A percentile compares a stretch with the other conserved stretches of the same genome.
Conservation (phyloP, 2,329 filamentous ascomycete genomes). For the Myriosclerotinia scirpicola region DNA sequence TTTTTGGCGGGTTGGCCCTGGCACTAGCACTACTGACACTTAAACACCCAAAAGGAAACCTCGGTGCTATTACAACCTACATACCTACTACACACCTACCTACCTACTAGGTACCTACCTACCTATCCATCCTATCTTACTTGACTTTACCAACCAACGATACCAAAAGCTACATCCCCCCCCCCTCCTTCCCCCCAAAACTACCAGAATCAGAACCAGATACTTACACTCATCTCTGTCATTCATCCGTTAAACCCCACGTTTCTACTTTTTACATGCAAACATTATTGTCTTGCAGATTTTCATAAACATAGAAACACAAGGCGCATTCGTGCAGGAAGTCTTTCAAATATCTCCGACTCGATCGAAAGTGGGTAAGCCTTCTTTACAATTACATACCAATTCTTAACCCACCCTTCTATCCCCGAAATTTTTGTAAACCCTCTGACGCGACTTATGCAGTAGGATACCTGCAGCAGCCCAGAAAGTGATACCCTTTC, state of each 20-base stretch:
- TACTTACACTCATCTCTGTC: neutral
- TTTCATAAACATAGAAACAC: constrained; percentile 23
- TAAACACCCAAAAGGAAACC: neutral
- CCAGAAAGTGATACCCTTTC: constrained; percentile 25
- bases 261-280: constrained; percentile 17
- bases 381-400: constrained; percentile 21
- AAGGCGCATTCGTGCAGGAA: constrained; percentile 24
- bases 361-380: constrained; percentile 23
- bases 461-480: constrained; percentile 25
- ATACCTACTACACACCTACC: too few species aligned
- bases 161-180: neutral
- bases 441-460: constrained; percentile 26
- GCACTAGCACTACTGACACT: neutral
- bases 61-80: constrained; percentile 2
- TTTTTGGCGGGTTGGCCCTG: neutral
- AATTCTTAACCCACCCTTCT: constrained; percentile 12
- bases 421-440: constrained; percentile 20
- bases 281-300: constrained; percentile 23
- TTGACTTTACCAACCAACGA: neutral
- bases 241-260: constrained; percentile 22
- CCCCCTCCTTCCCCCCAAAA: too few species aligned
- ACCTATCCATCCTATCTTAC: neutral
- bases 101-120: too few species aligned
- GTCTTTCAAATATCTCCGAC: constrained; percentile 23
- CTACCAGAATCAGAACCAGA: too few species aligned